Evolutionary conservation across 768 basidiomycete species (phyloP), one percentile per base, ranked within the genome.

Genomic region (Leccinum arenicola): DNA sequence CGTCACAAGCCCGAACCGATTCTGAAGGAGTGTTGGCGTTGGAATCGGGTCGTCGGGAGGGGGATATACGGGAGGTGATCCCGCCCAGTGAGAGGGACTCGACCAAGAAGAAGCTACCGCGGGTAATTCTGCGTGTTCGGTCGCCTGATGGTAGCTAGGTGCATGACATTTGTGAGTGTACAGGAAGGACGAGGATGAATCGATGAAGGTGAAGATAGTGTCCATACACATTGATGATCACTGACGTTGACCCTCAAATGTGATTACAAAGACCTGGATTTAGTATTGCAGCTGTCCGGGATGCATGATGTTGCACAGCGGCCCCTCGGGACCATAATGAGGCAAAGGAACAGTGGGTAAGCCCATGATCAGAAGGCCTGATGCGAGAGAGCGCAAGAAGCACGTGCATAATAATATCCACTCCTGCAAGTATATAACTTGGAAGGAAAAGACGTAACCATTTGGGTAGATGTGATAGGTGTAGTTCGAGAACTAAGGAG

Each of bases 121-220:
- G 77, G 56, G 83, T 87, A 6, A 80, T 82, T 53, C 67, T 86
- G 54, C 82, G 10, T 74, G 75, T 91, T 71, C 76, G 81, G 2
- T 72, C 77, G 5, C 70, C 75, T 23, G 72, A 64, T 71, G 11
- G 60, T 19, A 8, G 11, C 12, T 49, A 21, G 14, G 2, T 17
- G 4, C 4, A 19, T 21, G 8, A 3, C 23, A 15, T 15, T 1
- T 48, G 19, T 47, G 14, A 48, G n/a, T 43, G 40, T 19, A 43
- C 10, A 43, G 3, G 40, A 5, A 19, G 11, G 43, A 45, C 5
- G 19, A 45, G 10, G 40, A 38, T 4, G 8, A 3, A 40, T 9
- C 19, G 43, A 40, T 0, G 40, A 0, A 40, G n/a, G 40, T 43
- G n/a, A 19, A 19, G 10, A 11, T 10, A n/a, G 7, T 19, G 33